Percentiles rank a stretch among this genome's conserved stretches.
Evolutionary conservation across 176 grass and related monocot genomes (phyloP).

Genomic region (Tillandsia fasciculata): DNA sequence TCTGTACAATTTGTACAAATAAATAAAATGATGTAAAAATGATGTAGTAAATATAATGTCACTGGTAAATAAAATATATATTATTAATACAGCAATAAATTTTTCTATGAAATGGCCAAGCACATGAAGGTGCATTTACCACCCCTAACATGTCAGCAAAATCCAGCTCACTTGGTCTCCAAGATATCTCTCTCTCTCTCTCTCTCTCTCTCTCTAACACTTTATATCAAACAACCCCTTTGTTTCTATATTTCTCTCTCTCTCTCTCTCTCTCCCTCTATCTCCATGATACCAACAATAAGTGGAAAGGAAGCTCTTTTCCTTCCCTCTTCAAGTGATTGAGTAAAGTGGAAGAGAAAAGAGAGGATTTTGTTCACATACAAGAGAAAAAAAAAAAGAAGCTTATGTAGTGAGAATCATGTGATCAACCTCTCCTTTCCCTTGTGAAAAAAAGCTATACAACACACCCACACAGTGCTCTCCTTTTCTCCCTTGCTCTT

Average conservation of each 20-base stretch:
- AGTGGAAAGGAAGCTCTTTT: background rate
- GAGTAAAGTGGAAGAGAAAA: background rate
- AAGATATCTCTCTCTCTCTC: background rate
- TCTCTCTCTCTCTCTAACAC: background rate
- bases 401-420: conserved; percentile 6
- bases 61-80: too few relatives aligned
- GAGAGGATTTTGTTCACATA: background rate
- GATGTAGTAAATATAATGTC: too few relatives aligned
- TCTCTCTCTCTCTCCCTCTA: background rate
- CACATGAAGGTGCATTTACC: too few relatives aligned
- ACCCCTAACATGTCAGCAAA: too few relatives aligned
- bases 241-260: background rate
- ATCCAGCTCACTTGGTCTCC: background rate
- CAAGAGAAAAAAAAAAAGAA: background rate
- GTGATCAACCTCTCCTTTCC: conserved; percentile 2
- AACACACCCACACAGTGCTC: background rate
- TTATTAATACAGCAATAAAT: too few relatives aligned
- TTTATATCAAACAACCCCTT: conserved; percentile 9
- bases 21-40: too few relatives aligned
- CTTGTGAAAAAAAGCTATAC: background rate
- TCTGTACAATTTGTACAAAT: too few relatives aligned
- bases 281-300: background rate
- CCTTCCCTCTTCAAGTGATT: background rate
- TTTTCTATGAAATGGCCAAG: too few relatives aligned
- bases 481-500: background rate